These are phyloP conservation scores for Torrubiella hemipterigena DNA, from an alignment of 2,329 filamentous ascomycete species.

Conservation along the genomic window DNA sequence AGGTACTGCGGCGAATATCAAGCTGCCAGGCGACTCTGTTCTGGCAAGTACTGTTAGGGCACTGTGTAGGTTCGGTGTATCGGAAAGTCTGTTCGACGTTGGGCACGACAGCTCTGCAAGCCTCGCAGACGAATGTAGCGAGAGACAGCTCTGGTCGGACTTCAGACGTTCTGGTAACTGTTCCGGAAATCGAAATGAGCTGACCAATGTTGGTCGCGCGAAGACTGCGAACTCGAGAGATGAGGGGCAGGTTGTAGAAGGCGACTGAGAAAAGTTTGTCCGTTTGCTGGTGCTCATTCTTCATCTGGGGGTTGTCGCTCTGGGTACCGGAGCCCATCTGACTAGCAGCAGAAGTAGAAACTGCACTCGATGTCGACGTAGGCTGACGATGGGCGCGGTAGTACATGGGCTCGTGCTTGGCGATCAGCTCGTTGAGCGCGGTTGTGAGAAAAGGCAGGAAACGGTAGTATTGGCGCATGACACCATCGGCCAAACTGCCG, in stretches of 20 bases:
- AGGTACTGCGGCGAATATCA: constrained; percentile 94
- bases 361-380: constrained; percentile 54
- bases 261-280: constrained; percentile 91
- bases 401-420: constrained; percentile 88
- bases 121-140: constrained; percentile 85
- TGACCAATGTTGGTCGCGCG: constrained; percentile 86
- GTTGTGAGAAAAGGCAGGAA: constrained; percentile 85
- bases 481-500: constrained; percentile 71
- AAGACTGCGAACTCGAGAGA: constrained; percentile 74
- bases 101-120: constrained; percentile 70
- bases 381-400: constrained; percentile 87
- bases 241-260: constrained; percentile 84
- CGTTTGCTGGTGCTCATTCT: constrained; percentile 86
- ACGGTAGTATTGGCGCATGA: constrained; percentile 86
- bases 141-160: constrained; percentile 87
- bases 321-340: constrained; percentile 50
- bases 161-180: constrained; percentile 92
- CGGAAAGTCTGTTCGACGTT: constrained; percentile 96
- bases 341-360: constrained; percentile 56
- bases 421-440: constrained; percentile 83
- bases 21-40: constrained; percentile 91
- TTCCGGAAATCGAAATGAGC: constrained; percentile 89
- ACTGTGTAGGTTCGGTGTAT: constrained; percentile 94
- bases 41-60: constrained; percentile 74
- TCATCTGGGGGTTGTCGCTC: constrained; percentile 60